A percentile compares a stretch with the other conserved stretches of the same genome.
These are phyloP conservation scores for Colletotrichum tropicicola DNA, from an alignment of 2,329 filamentous ascomycete genomes.

Conservation along the genomic window DNA sequence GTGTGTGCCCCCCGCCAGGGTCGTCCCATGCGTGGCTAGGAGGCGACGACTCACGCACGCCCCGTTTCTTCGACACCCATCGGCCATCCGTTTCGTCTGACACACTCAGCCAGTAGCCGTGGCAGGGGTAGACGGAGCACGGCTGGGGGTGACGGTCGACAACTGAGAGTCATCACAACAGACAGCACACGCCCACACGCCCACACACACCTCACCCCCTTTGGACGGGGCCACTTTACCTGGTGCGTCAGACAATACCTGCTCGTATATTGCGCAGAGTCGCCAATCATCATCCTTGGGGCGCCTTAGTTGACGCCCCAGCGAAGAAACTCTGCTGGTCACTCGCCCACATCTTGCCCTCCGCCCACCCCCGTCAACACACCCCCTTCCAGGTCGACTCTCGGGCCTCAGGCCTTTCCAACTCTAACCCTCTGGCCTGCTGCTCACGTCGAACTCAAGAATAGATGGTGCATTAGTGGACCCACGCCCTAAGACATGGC, in stretches of 20 bases:
- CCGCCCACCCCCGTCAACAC: conserved; percentile 35
- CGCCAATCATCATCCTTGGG: conserved; percentile 45
- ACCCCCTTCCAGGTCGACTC: conserved; percentile 28
- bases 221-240: conserved; percentile 48
- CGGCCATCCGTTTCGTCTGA: conserved; percentile 30
- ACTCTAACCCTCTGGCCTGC: conserved; percentile 41
- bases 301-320: conserved; percentile 35
- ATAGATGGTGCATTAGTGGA: conserved; percentile 52
- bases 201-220: conserved; percentile 35
- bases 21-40: conserved; percentile 26
- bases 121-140: conserved; percentile 28
- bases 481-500: conserved; percentile 36
- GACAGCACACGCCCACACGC: background rate
- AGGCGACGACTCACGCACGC: conserved; percentile 30
- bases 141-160: conserved; percentile 17
- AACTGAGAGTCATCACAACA: conserved; percentile 24
- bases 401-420: conserved; percentile 33
- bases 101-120: conserved; percentile 24
- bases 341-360: conserved; percentile 33
- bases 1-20: conserved; percentile 23
- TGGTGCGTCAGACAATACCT: conserved; percentile 58
- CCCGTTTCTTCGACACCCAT: conserved; percentile 30
- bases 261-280: conserved; percentile 61
- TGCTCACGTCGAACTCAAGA: conserved; percentile 45
- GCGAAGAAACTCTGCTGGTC: conserved; percentile 35